Conservation (phyloP, 2,329 filamentous ascomycete genomes). For the Penicillium rolfsii region DNA sequence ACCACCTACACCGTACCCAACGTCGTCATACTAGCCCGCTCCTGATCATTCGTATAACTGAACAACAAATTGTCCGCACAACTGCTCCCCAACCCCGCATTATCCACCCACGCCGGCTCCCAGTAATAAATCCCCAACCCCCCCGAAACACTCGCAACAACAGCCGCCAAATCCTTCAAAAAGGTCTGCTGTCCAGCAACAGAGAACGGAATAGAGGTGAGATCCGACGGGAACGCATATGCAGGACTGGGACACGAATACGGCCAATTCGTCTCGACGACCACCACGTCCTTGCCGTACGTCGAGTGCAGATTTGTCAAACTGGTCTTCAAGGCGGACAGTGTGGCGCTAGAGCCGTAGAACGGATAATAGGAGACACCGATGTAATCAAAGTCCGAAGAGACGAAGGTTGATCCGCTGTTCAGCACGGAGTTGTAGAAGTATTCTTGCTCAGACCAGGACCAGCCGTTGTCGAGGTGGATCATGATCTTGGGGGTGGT, state of each 20-base stretch:
- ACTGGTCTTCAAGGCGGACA: constrained; percentile 59
- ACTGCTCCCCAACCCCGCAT: constrained; percentile 65
- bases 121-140: constrained; percentile 71
- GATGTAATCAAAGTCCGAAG: constrained; percentile 69
- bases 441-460: constrained; percentile 67
- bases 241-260: constrained; percentile 62
- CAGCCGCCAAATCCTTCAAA: constrained; percentile 61
- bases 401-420: constrained; percentile 51
- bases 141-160: constrained; percentile 57
- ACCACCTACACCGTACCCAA: constrained; percentile 55
- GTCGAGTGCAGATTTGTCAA: constrained; percentile 62
- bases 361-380: constrained; percentile 76
- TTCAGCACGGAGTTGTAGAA: constrained; percentile 65
- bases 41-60: constrained; percentile 54
- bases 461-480: constrained; percentile 76
- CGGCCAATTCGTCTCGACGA: constrained; percentile 74
- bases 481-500: constrained; percentile 71
- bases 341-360: constrained; percentile 63
- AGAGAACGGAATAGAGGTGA: constrained; percentile 63
- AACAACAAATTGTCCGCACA: constrained; percentile 69
- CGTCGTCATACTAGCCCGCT: constrained; percentile 60
- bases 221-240: constrained; percentile 64
- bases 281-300: constrained; percentile 68
- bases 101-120: constrained; percentile 73
- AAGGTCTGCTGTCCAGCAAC: constrained; percentile 66